Evolutionary conservation across 495 filamentous ascomycete species (phyloP).

Genomic region (Cudoniella acicularis): DNA sequence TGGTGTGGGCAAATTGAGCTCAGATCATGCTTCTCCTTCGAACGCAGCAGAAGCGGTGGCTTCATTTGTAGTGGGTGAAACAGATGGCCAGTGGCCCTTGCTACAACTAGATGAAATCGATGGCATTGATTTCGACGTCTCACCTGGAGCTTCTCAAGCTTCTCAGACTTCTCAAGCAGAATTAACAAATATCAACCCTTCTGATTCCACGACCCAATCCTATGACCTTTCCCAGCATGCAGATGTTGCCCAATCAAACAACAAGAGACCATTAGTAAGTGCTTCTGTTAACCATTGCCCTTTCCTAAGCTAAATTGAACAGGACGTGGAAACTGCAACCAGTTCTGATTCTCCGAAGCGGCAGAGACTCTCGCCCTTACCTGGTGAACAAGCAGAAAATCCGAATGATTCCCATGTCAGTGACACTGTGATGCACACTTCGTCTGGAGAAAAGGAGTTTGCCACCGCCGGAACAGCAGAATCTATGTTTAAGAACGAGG

Average conservation of each 20-base stretch:
- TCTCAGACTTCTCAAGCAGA: not conserved
- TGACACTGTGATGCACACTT: not conserved
- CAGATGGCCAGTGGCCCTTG: slow-evolving; percentile 16
- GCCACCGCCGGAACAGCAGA: too few species aligned
- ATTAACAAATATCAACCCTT: not conserved
- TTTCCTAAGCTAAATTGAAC: slow-evolving; percentile 3
- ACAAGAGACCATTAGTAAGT: slow-evolving; percentile 19
- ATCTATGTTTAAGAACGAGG: not conserved
- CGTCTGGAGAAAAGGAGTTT: not conserved
- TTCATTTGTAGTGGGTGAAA: slow-evolving; percentile 7
- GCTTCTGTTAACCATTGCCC: not conserved
- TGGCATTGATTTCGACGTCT: slow-evolving; percentile 7
- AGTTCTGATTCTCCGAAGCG: slow-evolving; percentile 19
- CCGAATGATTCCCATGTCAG: slow-evolving; percentile 1
- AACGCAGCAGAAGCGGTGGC: slow-evolving; percentile 12
- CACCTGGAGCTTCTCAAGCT: too few species aligned
- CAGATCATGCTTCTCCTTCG: slow-evolving; percentile 5
- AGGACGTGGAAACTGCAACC: slow-evolving; percentile 4
- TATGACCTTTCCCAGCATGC: not conserved
- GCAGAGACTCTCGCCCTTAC: slow-evolving; percentile 13
- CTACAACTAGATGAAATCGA: slow-evolving; percentile 14
- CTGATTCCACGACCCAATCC: slow-evolving; percentile 1
- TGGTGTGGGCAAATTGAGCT: slow-evolving; percentile 11
- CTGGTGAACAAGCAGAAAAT: not conserved
- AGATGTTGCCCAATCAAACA: not conserved